These are phyloP conservation scores for Aspergillus sclerotialis DNA, from an alignment of 2,329 filamentous ascomycete species.

Conservation along the genomic window DNA sequence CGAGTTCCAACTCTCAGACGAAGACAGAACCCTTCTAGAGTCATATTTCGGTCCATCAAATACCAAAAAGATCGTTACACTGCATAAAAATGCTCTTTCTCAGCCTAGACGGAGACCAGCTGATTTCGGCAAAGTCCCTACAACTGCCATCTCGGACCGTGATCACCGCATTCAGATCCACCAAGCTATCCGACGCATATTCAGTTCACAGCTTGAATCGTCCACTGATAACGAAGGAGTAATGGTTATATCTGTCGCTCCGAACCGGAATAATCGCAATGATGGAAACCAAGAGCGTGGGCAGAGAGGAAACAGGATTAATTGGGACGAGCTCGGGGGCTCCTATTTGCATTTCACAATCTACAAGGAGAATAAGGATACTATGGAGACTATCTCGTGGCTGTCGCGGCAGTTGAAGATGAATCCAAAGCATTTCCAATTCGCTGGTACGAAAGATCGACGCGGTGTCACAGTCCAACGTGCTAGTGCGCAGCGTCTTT, in stretches of 20 bases:
- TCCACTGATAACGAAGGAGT: conserved; percentile 64
- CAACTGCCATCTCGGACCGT: conserved; percentile 53
- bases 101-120: conserved; percentile 50
- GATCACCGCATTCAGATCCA: conserved; percentile 58
- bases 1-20: conserved; percentile 32
- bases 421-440: conserved; percentile 61
- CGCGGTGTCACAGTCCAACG: conserved; percentile 80
- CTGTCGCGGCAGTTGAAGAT: conserved; percentile 67
- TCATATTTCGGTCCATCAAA: conserved; percentile 47
- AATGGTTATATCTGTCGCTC: conserved; percentile 49
- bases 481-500: conserved; percentile 59
- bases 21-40: conserved; percentile 39
- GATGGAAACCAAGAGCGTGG: conserved; percentile 18
- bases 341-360: conserved; percentile 85
- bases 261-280: conserved; percentile 27
- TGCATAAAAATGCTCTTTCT: conserved; percentile 49
- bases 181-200: conserved; percentile 66
- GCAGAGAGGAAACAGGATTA: conserved; percentile 39
- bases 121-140: conserved; percentile 48
- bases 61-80: conserved; percentile 44
- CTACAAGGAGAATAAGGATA: conserved; percentile 96
- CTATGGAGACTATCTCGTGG: conserved; percentile 80
- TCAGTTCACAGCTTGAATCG: conserved; percentile 71
- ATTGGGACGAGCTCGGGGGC: conserved; percentile 63
- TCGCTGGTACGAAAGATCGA: conserved; percentile 87